Percentiles rank a stretch among this genome's conserved stretches.
Evolutionary conservation across 441 rosid genomes (phyloP).

Genomic region (Cnidoscolus chayamansa): DNA sequence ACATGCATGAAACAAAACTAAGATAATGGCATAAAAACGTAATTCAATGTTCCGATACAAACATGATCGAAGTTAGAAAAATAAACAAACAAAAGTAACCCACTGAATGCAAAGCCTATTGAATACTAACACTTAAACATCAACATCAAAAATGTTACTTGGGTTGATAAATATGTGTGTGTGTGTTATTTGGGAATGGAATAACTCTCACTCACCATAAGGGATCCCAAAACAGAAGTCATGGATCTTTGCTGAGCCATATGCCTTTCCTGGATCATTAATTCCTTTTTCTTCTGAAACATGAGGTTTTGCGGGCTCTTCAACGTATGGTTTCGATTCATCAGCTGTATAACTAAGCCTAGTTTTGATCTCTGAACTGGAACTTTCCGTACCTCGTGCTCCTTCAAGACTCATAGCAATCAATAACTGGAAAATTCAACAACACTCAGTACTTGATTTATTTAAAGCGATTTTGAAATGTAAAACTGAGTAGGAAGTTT

Average conservation of each 20-base stretch:
- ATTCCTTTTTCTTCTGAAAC: constrained; percentile 14
- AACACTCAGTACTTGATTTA: neutral
- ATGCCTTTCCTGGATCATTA: constrained; percentile 32
- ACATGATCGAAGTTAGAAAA: neutral
- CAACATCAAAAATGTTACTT: neutral
- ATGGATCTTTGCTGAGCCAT: constrained; percentile 67
- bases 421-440: constrained; percentile 36
- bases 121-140: neutral
- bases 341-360: constrained; percentile 39
- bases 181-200: neutral
- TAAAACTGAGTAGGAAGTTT: neutral
- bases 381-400: constrained; percentile 24
- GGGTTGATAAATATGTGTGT: too few species aligned
- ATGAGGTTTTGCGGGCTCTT: constrained; percentile 29
- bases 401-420: constrained; percentile 51
- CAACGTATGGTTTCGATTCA: constrained; percentile 41
- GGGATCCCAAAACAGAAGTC: constrained; percentile 96
- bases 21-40: neutral
- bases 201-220: constrained; percentile 52
- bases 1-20: too few species aligned
- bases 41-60: neutral
- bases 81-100: too few species aligned
- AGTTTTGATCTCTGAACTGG: constrained; percentile 29
- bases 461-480: too few species aligned
- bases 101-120: too few species aligned